A percentile compares a stretch with the other conserved stretches of the same genome.
Conservation (phyloP, 2,329 filamentous ascomycete species). For the Dichotomopilus funicola region DNA sequence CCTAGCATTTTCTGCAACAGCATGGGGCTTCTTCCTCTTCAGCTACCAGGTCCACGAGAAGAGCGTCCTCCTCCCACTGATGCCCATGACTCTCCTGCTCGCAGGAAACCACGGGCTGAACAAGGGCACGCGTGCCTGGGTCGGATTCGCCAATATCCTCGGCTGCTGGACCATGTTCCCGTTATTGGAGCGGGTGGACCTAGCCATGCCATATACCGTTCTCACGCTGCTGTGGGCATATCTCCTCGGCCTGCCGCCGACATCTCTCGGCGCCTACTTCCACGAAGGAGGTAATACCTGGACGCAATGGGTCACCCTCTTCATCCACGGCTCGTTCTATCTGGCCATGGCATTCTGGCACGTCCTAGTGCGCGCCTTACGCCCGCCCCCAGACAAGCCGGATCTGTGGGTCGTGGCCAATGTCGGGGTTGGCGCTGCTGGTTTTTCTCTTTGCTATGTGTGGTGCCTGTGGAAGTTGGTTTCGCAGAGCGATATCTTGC, state of each 20-base stretch:
- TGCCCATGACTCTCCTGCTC: slow-evolving; percentile 87
- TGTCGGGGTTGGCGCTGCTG: slow-evolving; percentile 75
- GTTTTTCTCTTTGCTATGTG: slow-evolving; percentile 79
- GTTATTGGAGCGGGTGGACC: slow-evolving; percentile 74
- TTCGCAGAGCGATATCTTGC: slow-evolving; percentile 50
- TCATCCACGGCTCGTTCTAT: slow-evolving; percentile 74
- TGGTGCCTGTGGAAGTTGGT: slow-evolving; percentile 77
- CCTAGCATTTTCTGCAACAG: slow-evolving; percentile 71
- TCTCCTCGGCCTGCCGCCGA: slow-evolving; percentile 78
- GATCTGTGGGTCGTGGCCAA: slow-evolving; percentile 94
- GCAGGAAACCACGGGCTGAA: slow-evolving; percentile 71
- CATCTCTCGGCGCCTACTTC: slow-evolving; percentile 62
- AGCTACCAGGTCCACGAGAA: slow-evolving; percentile 99
- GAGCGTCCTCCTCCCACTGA: slow-evolving; percentile 82
- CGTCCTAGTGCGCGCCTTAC: slow-evolving; percentile 59
- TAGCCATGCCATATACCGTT: slow-evolving; percentile 78
- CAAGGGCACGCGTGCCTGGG: slow-evolving; percentile 75
- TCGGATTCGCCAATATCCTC: slow-evolving; percentile 90
- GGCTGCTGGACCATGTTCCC: slow-evolving; percentile 93
- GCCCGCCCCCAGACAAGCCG: slow-evolving; percentile 69
- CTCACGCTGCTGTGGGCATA: slow-evolving; percentile 86
- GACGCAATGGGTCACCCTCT: slow-evolving; percentile 51
- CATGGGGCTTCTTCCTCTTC: slow-evolving; percentile 97
- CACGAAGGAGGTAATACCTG: slow-evolving; percentile 41
- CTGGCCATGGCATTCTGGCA: slow-evolving; percentile 76